Conservation (phyloP, 2,329 filamentous ascomycete genomes). For the Didymella keratinophila region DNA sequence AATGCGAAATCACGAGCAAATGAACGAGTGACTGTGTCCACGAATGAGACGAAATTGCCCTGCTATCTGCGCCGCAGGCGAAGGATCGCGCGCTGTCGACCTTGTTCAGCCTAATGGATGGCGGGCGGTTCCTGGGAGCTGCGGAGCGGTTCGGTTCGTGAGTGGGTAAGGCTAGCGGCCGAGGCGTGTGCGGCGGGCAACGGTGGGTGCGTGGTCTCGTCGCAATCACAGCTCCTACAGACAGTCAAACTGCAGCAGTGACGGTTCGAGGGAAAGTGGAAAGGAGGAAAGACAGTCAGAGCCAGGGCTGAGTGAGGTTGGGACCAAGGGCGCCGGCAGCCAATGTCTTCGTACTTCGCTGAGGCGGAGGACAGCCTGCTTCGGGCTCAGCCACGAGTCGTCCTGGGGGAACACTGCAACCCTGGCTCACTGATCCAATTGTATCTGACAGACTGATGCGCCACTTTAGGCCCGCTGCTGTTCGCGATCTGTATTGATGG, state of each 20-base stretch:
- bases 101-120: constrained; percentile 17
- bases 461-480: constrained; percentile 16
- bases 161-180: constrained; percentile 24
- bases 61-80: constrained; percentile 5
- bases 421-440: constrained; percentile 17
- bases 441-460: constrained; percentile 8
- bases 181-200: constrained; percentile 14
- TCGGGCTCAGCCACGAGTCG: constrained; percentile 21
- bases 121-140: constrained; percentile 21
- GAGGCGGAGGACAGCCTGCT: constrained; percentile 23
- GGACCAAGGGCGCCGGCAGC: constrained; percentile 17
- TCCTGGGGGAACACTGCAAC: constrained; percentile 15
- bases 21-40: constrained; percentile 13
- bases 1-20: neutral
- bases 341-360: constrained; percentile 25
- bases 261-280: constrained; percentile 2
- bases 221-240: constrained; percentile 9
- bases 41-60: neutral
- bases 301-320: constrained; percentile 22
- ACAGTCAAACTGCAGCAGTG: constrained; percentile 6
- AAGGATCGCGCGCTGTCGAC: constrained; percentile 19
- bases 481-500: constrained; percentile 7
- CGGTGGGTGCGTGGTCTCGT: constrained; percentile 4
- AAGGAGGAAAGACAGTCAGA: constrained; percentile 11
- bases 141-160: constrained; percentile 22